These are phyloP conservation scores for Elaeis oleifera DNA, from an alignment of 202 grass and related monocot species.

Conservation along the genomic window DNA sequence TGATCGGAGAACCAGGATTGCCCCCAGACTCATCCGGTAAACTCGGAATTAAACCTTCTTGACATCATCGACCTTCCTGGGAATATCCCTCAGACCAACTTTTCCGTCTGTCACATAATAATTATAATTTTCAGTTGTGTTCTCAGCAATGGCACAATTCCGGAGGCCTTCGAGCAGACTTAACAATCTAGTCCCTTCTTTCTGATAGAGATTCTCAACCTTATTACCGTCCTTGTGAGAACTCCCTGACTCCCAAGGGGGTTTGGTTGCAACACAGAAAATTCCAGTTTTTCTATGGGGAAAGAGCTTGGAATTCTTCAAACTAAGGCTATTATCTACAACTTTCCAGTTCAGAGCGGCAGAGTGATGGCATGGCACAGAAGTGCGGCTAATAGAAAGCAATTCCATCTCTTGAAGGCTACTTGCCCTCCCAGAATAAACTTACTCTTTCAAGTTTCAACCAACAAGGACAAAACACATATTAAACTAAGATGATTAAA, in stretches of 20 bases:
- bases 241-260: background rate
- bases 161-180: slow-evolving; percentile 8
- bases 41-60: slow-evolving; percentile 56
- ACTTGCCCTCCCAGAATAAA: too few relatives aligned
- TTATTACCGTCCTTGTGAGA: background rate
- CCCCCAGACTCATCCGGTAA: slow-evolving; percentile 40
- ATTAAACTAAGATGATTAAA: too few relatives aligned
- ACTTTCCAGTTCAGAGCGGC: slow-evolving; percentile 30
- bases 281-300: slow-evolving; percentile 29
- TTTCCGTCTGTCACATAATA: slow-evolving; percentile 37
- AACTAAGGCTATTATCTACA: slow-evolving; percentile 17
- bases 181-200: slow-evolving; percentile 9
- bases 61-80: slow-evolving; percentile 25
- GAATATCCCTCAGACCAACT: slow-evolving; percentile 31
- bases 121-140: slow-evolving; percentile 18
- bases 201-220: background rate
- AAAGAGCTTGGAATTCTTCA: slow-evolving; percentile 11
- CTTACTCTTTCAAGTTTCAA: too few relatives aligned
- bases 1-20: slow-evolving; percentile 44
- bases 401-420: slow-evolving; percentile 6
- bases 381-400: slow-evolving; percentile 48
- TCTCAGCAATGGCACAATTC: slow-evolving; percentile 16
- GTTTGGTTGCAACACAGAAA: slow-evolving; percentile 27
- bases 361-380: slow-evolving; percentile 48
- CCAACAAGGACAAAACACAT: too few relatives aligned